phyloP scores from a whole-genome alignment of 805 yeast genomes.

The Saccharomyces paradoxus region DNA sequence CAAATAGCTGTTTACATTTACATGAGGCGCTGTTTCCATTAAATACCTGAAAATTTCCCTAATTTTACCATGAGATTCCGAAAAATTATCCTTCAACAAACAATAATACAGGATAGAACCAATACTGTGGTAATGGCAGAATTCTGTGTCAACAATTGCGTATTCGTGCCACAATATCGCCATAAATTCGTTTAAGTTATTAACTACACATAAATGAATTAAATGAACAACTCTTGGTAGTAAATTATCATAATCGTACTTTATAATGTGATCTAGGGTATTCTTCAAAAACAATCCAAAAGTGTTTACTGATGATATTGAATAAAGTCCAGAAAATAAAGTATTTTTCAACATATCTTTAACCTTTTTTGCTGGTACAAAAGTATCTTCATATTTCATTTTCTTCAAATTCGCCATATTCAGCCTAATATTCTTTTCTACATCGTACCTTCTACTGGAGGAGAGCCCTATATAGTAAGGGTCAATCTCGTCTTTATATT shows the following conservation, averaged over 20 bases:
- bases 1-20: slow-evolving; percentile 28
- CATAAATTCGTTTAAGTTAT: slow-evolving; percentile 33
- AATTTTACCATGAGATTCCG: slow-evolving; percentile 44
- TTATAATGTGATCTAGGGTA: slow-evolving; percentile 35
- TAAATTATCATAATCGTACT: slow-evolving; percentile 45
- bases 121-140: slow-evolving; percentile 33
- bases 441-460: slow-evolving; percentile 76
- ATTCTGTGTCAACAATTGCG: slow-evolving; percentile 33
- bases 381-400: slow-evolving; percentile 40
- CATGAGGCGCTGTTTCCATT: slow-evolving; percentile 22
- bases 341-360: slow-evolving; percentile 30
- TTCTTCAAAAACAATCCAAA: slow-evolving; percentile 47
- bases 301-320: slow-evolving; percentile 44
- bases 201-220: slow-evolving; percentile 51
- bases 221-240: slow-evolving; percentile 56
- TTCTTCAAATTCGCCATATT: slow-evolving; percentile 36
- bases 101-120: slow-evolving; percentile 35
- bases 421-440: slow-evolving; percentile 54
- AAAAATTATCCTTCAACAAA: slow-evolving; percentile 35
- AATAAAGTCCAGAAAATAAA: slow-evolving; percentile 39
- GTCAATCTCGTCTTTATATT: slow-evolving; percentile 49
- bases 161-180: slow-evolving; percentile 32
- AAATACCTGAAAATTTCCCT: slow-evolving; percentile 42
- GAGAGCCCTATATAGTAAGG: slow-evolving; percentile 77
- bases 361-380: slow-evolving; percentile 45